phyloP scores from a whole-genome alignment of 352 stramenopile genomes.

The Halophytophthora batemanensis region DNA sequence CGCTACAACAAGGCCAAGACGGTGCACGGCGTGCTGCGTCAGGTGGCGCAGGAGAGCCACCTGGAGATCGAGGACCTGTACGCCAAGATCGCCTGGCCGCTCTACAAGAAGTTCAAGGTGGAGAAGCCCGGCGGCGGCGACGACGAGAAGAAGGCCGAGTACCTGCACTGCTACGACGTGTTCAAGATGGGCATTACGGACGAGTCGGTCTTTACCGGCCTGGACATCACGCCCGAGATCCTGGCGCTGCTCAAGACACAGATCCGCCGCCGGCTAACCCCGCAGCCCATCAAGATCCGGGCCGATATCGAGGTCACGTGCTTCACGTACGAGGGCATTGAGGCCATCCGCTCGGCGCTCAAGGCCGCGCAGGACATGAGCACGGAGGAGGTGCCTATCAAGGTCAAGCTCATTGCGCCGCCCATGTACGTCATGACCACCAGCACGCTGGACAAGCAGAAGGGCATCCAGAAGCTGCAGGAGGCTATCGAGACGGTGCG shows the following conservation, averaged over 20 bases:
- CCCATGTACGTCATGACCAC: slow-evolving; percentile 99
- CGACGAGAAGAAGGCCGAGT: slow-evolving; percentile 88
- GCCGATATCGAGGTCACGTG: slow-evolving; percentile 99
- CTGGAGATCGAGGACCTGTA: slow-evolving; percentile 82
- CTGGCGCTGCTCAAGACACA: slow-evolving; percentile 93
- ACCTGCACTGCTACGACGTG: slow-evolving; percentile 98
- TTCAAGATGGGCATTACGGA: slow-evolving; percentile 98
- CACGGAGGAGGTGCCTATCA: slow-evolving; percentile 91
- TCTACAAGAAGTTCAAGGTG: slow-evolving; percentile 97
- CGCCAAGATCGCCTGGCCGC: slow-evolving; percentile 95
- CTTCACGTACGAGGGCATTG: slow-evolving; percentile 99
- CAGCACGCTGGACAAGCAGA: slow-evolving; percentile 97
- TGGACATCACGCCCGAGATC: slow-evolving; percentile 90
- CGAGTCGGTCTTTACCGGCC: slow-evolving; percentile 75
- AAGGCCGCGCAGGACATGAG: slow-evolving; percentile 84
- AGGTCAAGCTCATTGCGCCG: slow-evolving; percentile 99
- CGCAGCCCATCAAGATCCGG: slow-evolving; percentile 99
- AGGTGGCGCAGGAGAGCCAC: slow-evolving; percentile 80
- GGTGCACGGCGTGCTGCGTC: slow-evolving; percentile 94
- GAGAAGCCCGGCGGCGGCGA: slow-evolving; percentile 69
- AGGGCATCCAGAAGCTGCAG: slow-evolving; percentile 96
- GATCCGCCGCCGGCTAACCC: slow-evolving; percentile 96
- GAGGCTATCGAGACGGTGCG: slow-evolving; percentile 95
- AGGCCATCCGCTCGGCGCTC: slow-evolving; percentile 97
- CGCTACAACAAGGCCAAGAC: slow-evolving; percentile 99